Conservation (phyloP, 2,329 filamentous ascomycete species). For the Akanthomyces dipterigenus region DNA sequence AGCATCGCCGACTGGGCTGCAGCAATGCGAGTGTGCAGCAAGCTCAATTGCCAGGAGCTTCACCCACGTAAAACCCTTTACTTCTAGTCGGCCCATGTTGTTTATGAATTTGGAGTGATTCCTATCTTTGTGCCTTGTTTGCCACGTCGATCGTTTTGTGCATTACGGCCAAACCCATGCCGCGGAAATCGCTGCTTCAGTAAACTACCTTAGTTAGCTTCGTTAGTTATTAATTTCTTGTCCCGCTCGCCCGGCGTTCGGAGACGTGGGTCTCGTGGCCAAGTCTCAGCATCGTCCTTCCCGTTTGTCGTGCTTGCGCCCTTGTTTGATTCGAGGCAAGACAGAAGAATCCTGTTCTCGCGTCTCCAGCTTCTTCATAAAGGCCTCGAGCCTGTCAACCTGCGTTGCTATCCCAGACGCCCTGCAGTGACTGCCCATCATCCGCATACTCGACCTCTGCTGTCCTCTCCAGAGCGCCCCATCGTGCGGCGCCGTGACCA, state of each 20-base stretch:
- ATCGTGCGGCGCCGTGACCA: background rate
- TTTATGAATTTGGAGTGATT: too few species aligned
- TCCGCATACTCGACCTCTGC: background rate
- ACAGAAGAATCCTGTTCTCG: background rate
- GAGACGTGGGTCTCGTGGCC: conserved; percentile 2
- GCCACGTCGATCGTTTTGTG: background rate
- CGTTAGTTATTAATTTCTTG: background rate
- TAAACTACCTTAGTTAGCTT: background rate
- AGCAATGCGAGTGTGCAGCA: too few species aligned
- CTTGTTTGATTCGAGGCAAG: background rate
- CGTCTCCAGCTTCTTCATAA: background rate
- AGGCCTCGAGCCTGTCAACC: background rate
- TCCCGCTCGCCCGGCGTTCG: conserved; percentile 3
- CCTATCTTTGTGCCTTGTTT: background rate
- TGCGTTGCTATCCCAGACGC: background rate
- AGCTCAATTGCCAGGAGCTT: too few species aligned
- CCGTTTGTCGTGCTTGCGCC: background rate
- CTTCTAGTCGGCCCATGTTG: too few species aligned
- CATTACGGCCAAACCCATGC: background rate
- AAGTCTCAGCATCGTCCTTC: background rate
- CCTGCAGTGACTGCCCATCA: background rate
- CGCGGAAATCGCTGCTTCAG: background rate
- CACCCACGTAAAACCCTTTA: too few species aligned
- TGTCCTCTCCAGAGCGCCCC: background rate
- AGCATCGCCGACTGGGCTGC: too few species aligned